Percentiles rank a stretch among this genome's conserved stretches.
Evolutionary conservation across 768 basidiomycete species (phyloP).

Genomic region (Kwoniella bestiolae): DNA sequence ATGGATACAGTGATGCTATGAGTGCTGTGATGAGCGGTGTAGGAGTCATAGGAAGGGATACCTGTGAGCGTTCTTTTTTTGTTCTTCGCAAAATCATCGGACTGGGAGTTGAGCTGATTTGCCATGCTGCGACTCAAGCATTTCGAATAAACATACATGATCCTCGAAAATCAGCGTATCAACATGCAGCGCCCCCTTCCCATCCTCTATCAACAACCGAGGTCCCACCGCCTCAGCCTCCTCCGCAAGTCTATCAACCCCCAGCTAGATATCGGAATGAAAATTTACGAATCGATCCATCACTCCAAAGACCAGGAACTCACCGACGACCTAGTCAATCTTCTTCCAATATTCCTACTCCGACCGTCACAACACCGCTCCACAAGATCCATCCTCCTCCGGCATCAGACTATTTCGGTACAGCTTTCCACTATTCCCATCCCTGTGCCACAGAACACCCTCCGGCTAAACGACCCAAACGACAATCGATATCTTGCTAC

Average conservation of each 20-base stretch:
- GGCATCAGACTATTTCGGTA: conserved; percentile 9
- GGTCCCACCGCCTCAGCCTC: background rate
- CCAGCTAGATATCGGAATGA: background rate
- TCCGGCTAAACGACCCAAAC: conserved; percentile 7
- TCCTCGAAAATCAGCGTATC: background rate
- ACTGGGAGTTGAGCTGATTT: background rate
- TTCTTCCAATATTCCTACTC: conserved; percentile 1
- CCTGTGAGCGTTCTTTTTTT: background rate
- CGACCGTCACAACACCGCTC: background rate
- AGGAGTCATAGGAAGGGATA: background rate
- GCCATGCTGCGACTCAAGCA: background rate
- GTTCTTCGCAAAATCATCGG: too few relatives aligned
- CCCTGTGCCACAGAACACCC: background rate
- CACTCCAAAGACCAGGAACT: background rate
- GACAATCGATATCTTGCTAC: conserved; percentile 44
- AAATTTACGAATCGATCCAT: background rate
- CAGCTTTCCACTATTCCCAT: background rate
- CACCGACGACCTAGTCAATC: background rate
- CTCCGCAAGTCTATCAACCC: background rate
- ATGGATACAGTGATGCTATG: conserved; percentile 8
- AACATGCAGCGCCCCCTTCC: too few relatives aligned
- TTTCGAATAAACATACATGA: background rate
- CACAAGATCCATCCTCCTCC: conserved; percentile 19
- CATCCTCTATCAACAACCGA: background rate
- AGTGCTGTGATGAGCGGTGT: background rate